Conservation (phyloP, 805 yeast genomes). For the Candida easanensis region DNA sequence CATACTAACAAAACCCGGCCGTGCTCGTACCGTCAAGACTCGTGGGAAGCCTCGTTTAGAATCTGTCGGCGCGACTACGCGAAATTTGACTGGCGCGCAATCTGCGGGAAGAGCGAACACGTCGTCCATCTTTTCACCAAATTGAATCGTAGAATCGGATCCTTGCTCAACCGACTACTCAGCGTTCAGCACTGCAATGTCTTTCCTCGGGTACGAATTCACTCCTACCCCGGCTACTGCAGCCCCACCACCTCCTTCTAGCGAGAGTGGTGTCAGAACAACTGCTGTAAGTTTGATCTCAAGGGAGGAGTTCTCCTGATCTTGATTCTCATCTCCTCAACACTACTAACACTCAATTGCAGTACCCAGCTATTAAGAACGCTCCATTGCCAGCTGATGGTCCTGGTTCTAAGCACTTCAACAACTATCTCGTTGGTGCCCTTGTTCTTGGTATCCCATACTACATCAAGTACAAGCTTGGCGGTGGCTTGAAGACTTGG, state of each 20-base stretch:
- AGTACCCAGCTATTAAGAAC: constrained; percentile 73
- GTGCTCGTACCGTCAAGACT: too few species aligned
- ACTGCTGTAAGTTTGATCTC: constrained; percentile 19
- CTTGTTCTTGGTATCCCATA: constrained; percentile 57
- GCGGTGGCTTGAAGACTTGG: constrained; percentile 69
- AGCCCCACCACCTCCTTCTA: constrained; percentile 38
- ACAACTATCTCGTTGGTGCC: constrained; percentile 51
- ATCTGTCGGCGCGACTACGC: too few species aligned
- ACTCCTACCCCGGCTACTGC: constrained; percentile 57
- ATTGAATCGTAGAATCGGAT: too few species aligned
- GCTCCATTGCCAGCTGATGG: constrained; percentile 93
- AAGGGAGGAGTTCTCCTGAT: too few species aligned
- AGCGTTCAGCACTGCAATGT: constrained; percentile 10
- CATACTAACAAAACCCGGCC: too few species aligned
- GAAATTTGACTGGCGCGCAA: too few species aligned
- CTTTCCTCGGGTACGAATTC: constrained; percentile 42
- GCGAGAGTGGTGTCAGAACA: constrained; percentile 44
- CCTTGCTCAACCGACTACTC: neutral
- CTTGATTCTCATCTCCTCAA: too few species aligned
- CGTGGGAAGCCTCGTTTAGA: too few species aligned
- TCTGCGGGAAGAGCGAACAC: neutral
- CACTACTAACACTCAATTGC: constrained; percentile 10
- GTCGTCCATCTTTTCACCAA: constrained; percentile 1
- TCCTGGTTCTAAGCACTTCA: constrained; percentile 76
- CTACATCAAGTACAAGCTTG: constrained; percentile 59